Evolutionary conservation across 1,139 yeast genomes (phyloP).

Genomic region (Taphrina wiesneri): DNA sequence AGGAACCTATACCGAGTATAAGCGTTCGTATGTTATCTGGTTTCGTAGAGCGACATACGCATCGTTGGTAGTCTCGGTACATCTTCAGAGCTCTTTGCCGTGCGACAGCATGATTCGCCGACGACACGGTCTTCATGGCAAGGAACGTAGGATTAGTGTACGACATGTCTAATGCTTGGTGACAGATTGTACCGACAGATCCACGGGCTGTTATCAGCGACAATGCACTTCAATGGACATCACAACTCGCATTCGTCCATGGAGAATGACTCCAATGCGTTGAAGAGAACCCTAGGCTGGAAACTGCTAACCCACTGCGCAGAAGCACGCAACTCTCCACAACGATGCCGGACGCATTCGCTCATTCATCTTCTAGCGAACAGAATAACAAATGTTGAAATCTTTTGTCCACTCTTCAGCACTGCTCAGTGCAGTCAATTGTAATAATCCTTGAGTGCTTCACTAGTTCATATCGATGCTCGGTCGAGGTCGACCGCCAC

Average conservation of each 20-base stretch:
- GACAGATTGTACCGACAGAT: background rate
- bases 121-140: slow-evolving; percentile 76
- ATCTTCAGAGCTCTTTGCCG: slow-evolving; percentile 47
- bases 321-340: background rate
- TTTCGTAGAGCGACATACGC: slow-evolving; percentile 42
- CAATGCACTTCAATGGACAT: background rate
- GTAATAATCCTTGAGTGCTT: too few species aligned
- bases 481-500: background rate
- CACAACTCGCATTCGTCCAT: background rate
- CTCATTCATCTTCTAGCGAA: too few species aligned
- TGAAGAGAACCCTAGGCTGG: background rate
- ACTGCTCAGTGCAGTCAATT: too few species aligned
- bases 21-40: background rate
- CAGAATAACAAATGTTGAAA: too few species aligned
- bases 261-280: background rate
- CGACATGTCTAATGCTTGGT: slow-evolving; percentile 1
- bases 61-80: slow-evolving; percentile 45
- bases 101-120: slow-evolving; percentile 63
- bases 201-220: background rate
- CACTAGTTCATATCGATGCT: background rate
- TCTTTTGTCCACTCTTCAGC: too few species aligned
- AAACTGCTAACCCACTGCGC: background rate
- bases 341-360: background rate
- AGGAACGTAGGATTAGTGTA: slow-evolving; percentile 62
- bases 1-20: slow-evolving; percentile 36